phyloP scores from a whole-genome alignment of 176 grass and related monocot genomes.

The Melocanna baccifera region DNA sequence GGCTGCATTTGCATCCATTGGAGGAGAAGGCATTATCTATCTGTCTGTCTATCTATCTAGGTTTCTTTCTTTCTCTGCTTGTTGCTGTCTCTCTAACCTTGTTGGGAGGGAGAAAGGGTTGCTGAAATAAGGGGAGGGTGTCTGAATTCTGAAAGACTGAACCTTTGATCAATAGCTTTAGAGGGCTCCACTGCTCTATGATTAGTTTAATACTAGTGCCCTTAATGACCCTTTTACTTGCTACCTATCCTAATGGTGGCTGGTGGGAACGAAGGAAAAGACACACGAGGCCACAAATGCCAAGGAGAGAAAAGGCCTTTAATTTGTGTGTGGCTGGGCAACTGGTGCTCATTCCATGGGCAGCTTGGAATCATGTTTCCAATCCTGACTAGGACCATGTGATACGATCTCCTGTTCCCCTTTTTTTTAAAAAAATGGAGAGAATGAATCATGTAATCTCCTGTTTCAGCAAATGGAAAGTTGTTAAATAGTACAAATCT shows the following conservation, averaged over 20 bases:
- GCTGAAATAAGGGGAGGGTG: constrained; percentile 4
- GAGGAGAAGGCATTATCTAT: constrained; percentile 24
- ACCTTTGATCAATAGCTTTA: constrained; percentile 28
- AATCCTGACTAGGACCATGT: constrained; percentile 27
- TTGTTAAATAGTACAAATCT: background rate
- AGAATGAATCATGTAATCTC: background rate
- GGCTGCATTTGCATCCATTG: constrained; percentile 43
- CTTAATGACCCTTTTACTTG: constrained; percentile 29
- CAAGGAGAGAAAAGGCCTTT: constrained; percentile 31
- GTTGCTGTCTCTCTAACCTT: background rate
- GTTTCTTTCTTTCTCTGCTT: background rate
- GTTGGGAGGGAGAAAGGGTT: background rate
- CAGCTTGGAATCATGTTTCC: constrained; percentile 36
- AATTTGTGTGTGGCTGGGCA: constrained; percentile 14
- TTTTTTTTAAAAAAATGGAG: background rate
- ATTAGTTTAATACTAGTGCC: constrained; percentile 44
- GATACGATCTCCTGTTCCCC: background rate
- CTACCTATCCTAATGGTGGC: background rate
- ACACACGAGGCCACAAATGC: constrained; percentile 41
- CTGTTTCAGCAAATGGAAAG: background rate
- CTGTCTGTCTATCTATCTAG: background rate
- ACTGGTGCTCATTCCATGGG: constrained; percentile 18
- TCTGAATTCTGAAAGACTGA: background rate
- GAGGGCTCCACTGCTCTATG: constrained; percentile 23
- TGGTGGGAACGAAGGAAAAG: constrained; percentile 49